Base-by-base conservation (phyloP, 2,329 filamentous ascomycete species). In the Akanthomyces muscarius region DNA sequence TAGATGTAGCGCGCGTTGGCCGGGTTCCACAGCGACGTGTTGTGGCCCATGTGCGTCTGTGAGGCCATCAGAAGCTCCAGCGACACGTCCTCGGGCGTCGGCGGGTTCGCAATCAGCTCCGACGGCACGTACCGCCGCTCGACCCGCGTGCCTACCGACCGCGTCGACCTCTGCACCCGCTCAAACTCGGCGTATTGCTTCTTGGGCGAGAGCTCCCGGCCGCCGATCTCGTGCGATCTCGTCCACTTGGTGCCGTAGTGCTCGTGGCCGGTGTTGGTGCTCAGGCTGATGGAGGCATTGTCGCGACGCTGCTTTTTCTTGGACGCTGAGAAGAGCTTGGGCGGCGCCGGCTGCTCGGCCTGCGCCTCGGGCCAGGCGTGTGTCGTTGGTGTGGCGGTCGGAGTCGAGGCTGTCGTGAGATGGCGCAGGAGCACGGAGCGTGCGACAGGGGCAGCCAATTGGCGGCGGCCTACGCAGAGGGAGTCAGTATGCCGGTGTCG, bases 1-100 rank as follows among this genome's bases (percentile, higher is more conserved):
- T 91, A 93, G 74, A 99, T 98, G 78, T 98, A 98, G 68, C 90
- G 86, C 67, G 92, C 89, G 79, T 98, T 99, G 59, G 87, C 88
- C 13, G 95, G 93, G 77, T 99, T 96, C 95, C 95, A 99, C 56
- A 93, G 83, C 65, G 91, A 91, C 0, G 90, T 94, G 71, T 90
- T 86, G 78, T 99, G 95, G 66, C 95, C 95, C 75, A 98, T 87
- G 77, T 97, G 92, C 61, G 87, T 86, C 78, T 96, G 92, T 38
- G 89, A 87, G 52, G 92, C 91, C 81, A 97, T 88, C 66, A 99
- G 86, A 65, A 97, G 84, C 80, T 97, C 93, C 64, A 99, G 86
- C 54, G 92, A 93, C 65, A 98, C 85, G 71, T 97, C 90, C 73
- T 88, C 82, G 28, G 92, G 89, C 45, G 78, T 78, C 1, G 92